Evolutionary conservation across 164 flowering plant genomes (phyloP), one percentile per base, ranked within the genome.

Genomic region (Macadamia integrifolia): DNA sequence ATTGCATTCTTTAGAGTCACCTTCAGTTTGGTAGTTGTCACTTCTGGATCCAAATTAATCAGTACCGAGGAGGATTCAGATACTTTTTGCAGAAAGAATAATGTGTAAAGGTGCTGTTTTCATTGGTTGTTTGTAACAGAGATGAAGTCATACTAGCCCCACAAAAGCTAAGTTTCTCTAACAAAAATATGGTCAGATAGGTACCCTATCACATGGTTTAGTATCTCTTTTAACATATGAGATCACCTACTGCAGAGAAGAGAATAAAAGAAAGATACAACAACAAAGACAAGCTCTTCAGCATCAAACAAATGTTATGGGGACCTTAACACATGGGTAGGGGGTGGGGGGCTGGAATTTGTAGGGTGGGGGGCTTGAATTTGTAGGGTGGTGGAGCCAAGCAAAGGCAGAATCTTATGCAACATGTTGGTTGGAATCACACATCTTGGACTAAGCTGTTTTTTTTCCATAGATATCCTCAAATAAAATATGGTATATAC

Each of bases 291-390:
- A 74, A 66, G 69, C 35, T 65, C 46, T 69, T 53, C 4, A 48
- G 61, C 60, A 74, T 70, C 67, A 70, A 70, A 70, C 73, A 74
- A 74, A 70, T 61, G 73, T 28, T 46, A 69, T 66, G 73, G 73
- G 73, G 77, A 74, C 77, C 77, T 74, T 60, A 66, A 74, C 77
- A 74, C 77, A 74, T 74, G 77, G 77, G 73, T 62, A 57, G 23
- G 23, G 23, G 23, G 23, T 23, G 60, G 55, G 70, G 70, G 53
- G 46, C 70, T 23, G 23, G 23, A 23, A 23, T 23, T 23, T 23
- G 23, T 23, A 23, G 23, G 23, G 23, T 23, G 60, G 57, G 70
- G 66, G 55, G 32, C 70, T 40, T 53, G n/a, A 50, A 52, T 52
- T 60, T 58, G 52, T 48, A 18, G 58, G 11, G 53, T 74, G 11